Evolutionary conservation across 768 basidiomycete genomes (phyloP), one percentile per base, ranked within the genome.

Genomic region (Tricholoma saponaceum): DNA sequence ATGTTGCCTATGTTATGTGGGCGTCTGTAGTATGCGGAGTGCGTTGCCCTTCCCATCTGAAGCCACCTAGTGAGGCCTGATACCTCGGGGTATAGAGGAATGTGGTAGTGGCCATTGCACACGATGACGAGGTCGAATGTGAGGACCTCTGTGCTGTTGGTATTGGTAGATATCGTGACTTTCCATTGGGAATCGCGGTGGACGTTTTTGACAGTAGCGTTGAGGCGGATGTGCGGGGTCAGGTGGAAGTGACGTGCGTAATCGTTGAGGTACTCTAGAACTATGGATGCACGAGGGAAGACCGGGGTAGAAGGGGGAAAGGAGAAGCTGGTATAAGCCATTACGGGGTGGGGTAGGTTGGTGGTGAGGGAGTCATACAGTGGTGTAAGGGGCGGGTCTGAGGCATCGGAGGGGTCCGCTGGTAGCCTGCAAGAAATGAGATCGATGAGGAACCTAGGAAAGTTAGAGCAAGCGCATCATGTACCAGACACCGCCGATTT

Each of bases 331-430:
- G 78, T 73, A 62, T 76, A 92, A 2, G 81, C 80, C 92, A 94
- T 93, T 51, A 86, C 58, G 0, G 87, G 87, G 61, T 92, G 88
- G 0, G 92, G 89, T 4, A 94, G 67, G 64, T 93, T 93, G 1
- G 91, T 87, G 20, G 86, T 87, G 14, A 94, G 74, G 0, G 87
- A 86, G 63, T 92, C 87, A 65, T 94, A 94, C 10, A 91, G 64
- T 1, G 92, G 83, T 0, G 89, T 87, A 32, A 78, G 64, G 2
- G 89, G 88, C 5, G 82, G 82, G 33, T 82, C 70, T 1, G 44
- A 12, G 23, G 0, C 5, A n/a, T 72, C 75, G 12, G 69, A 66
- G 3, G 81, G 77, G 39, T 76, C 71, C 4, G 83, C 79, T 22
- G 88, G 84, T 23, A 82, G 66, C 89, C 87, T 84, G 56, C 37